Evolutionary conservation across 371 early-diverging fungal genomes (phyloP), one percentile per base, ranked within the genome.

Genomic region (Mucor sp.): DNA sequence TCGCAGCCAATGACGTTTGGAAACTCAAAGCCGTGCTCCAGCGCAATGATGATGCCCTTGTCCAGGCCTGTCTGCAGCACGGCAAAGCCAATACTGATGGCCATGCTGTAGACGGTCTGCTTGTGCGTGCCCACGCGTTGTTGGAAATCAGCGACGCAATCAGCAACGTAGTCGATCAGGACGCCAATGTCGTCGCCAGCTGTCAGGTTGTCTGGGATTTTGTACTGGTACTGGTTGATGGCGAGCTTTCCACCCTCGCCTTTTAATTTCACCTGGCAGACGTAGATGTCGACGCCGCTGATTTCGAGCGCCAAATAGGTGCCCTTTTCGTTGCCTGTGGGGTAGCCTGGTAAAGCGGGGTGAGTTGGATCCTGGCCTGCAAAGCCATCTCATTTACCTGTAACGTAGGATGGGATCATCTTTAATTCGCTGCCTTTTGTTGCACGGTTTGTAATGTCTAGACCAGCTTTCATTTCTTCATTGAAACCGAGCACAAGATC

Each of bases 271-370:
- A 83, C 83, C 63, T 83, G 81, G 58, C 83, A 83, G 21, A 78
- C 83, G 41, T 83, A 80, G 35, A 83, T 78, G 63, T 83, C 83
- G 44, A 83, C 91, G 27, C 97, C 98, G 47, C 95, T 95, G 53
- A 97, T 87, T 74, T 97, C 98, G 41, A 97, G 83, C n/a, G 96
- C 96, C 25, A 97, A 82, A 79, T 88, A 95, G 21, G 89, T 87
- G 21, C 96, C 97, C 27, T 86, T 89, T 70, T 96, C 97, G 58
- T 85, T 76, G 33, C 96, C 97, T 30, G 89, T 89, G 14, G 97
- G 97, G 44, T 80, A 76, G 5, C 83, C 83, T 35, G 37, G 12
- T 35, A 35, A 1, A 35, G 3, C 6, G 12, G 30, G 30, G 30
- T 30, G 4, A 30, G 30, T 30, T 30, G n/a, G n/a, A n/a, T n/a